Base-by-base conservation (phyloP, 805 yeast species). In the Jamesozyma spencerorum region DNA sequence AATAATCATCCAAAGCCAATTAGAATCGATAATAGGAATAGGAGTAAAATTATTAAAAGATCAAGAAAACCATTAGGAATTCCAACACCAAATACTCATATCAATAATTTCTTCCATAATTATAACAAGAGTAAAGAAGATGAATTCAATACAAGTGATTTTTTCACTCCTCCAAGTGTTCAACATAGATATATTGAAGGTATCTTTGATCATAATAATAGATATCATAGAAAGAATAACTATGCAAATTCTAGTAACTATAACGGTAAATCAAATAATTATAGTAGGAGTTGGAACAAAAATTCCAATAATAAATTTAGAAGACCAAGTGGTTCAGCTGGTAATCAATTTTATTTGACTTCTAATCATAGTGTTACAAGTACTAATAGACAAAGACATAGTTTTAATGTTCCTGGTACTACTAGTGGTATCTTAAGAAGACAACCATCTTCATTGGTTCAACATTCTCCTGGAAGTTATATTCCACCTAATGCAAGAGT, bases 101-200 rank as follows among this genome's bases (percentile, higher is more conserved):
- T 68, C 39, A 54, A 63, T 42, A 63, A 57, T 39, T 69, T 57
- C 41, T 65, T 64, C 47, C 60, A 65, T 26, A 61, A 66, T 18
- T 65, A 60, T 45, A 60, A 52, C 37, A 52, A 44, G 31, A 41
- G 42, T 14, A 46, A 48, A 26, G 41, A 49, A 11, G 47, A 46
- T 7, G 45, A 46, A 11, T 79, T 73, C 51, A 75, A 75, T 48
- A 69, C 90, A 38, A 81, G 78, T 50, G 90, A 83, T 54, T 79
- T 72, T 49, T 83, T 81, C 56, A 83, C 92, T 3, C 92, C 92
- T 2, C 82, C 81, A 41, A 76, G 87, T 19, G 81, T 78, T 5
- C 74, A 77, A 51, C 75, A 74, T 43, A 81, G 78, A 47, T 81
- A 79, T 56, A 74, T 81, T 81, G 85, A 77, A 41, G 65, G 65